Evolutionary conservation across 305 asterid species (phyloP).

Genomic region (Rubia tinctorum): DNA sequence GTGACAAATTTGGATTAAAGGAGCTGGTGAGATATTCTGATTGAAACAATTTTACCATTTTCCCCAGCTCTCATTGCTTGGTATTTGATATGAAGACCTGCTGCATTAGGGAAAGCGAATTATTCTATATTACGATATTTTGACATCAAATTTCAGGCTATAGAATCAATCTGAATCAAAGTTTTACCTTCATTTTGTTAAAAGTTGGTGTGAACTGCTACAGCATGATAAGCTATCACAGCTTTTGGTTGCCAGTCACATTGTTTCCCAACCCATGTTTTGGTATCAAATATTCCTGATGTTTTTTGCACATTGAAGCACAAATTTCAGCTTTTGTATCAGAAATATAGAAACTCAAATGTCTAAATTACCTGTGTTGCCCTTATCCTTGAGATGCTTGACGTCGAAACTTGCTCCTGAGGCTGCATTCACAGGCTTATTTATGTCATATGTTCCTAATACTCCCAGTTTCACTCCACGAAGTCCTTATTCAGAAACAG

Average conservation of each 20-base stretch:
- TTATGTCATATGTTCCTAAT: slow-evolving; percentile 56
- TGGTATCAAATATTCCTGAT: slow-evolving; percentile 72
- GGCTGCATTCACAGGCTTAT: slow-evolving; percentile 61
- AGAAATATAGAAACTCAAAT: neutral
- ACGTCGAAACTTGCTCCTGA: slow-evolving; percentile 79
- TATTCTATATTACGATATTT: neutral
- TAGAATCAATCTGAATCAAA: neutral
- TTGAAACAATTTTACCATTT: slow-evolving; percentile 73
- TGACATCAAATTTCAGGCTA: neutral
- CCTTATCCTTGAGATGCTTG: slow-evolving; percentile 60
- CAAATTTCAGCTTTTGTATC: neutral
- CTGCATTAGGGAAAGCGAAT: slow-evolving; percentile 28
- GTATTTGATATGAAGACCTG: slow-evolving; percentile 81
- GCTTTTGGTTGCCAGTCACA: slow-evolving; percentile 92
- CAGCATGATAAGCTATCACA: slow-evolving; percentile 67
- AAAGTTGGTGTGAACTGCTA: slow-evolving; percentile 82
- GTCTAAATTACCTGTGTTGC: slow-evolving; percentile 56
- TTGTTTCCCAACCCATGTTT: slow-evolving; percentile 77
- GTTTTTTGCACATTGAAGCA: slow-evolving; percentile 14
- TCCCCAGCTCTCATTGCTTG: slow-evolving; percentile 88
- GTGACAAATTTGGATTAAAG: slow-evolving; percentile 26
- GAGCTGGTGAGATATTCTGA: slow-evolving; percentile 90
- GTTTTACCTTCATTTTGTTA: slow-evolving; percentile 80
- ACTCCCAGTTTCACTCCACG: slow-evolving; percentile 76
- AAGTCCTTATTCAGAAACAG: slow-evolving; percentile 67